These are phyloP conservation scores for Conringia planisiliqua DNA, from an alignment of 345 rosid species.

Conservation along the genomic window DNA sequence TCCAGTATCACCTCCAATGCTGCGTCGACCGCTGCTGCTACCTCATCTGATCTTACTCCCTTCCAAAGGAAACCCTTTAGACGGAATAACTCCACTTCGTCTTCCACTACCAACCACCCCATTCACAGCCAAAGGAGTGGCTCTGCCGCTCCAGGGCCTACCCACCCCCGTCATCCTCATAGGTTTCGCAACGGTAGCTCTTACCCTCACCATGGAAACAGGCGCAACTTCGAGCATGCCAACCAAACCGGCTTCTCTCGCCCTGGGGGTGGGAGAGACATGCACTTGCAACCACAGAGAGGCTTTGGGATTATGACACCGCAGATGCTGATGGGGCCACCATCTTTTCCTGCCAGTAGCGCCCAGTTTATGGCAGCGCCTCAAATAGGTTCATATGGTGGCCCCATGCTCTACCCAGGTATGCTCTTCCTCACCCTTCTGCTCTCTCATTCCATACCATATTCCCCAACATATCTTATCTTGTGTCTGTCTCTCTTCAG, in stretches of 20 bases:
- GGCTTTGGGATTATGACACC: conserved; percentile 24
- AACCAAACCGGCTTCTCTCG: conserved; percentile 1
- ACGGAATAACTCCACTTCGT: conserved; percentile 13
- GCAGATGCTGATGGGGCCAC: conserved; percentile 30
- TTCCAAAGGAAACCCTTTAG: conserved; percentile 23
- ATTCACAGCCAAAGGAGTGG: conserved; percentile 43
- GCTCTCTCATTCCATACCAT: neutral
- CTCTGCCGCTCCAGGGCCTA: conserved; percentile 41
- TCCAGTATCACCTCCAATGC: neutral
- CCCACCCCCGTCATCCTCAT: conserved; percentile 48
- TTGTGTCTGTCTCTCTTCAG: conserved; percentile 10
- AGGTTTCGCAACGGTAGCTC: conserved; percentile 47
- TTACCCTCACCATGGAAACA: conserved; percentile 24
- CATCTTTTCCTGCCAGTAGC: conserved; percentile 25
- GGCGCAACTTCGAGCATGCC: conserved; percentile 12
- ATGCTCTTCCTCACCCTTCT: neutral
- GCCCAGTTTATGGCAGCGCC: conserved; percentile 24
- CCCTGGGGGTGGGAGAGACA: conserved; percentile 29
- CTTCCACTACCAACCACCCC: conserved; percentile 22
- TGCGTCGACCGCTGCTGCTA: neutral
- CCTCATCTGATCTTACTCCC: conserved; percentile 2
- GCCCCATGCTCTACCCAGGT: conserved; percentile 31
- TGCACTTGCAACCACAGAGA: conserved; percentile 19
- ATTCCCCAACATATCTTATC: neutral
- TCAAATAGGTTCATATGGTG: conserved; percentile 27